Base-by-base conservation (phyloP, 306 rosid species). In the Styphnolobium japonicum region DNA sequence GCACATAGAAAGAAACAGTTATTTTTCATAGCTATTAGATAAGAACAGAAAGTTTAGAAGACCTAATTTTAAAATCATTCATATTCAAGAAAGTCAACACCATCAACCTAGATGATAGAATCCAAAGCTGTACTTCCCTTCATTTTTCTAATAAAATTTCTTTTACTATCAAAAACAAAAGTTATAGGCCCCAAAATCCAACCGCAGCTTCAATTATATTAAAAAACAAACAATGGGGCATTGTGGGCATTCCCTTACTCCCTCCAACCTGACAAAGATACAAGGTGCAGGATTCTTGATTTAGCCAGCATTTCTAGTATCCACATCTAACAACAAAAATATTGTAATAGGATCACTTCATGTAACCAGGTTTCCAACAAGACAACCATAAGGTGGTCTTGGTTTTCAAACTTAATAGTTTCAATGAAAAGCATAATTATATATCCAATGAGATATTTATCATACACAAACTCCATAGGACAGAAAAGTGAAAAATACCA, bases 401-500 rank as follows among this genome's bases (percentile, higher is more conserved):
- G 57, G 36, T 57, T 67, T 65, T 57, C 61, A 61, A 31, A 67
- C 14, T 16, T 23, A 12, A 34, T 18, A 56, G 48, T 51, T 72
- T 12, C 7, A 21, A 49, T 49, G 9, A 56, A 70, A 46, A 73
- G 51, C 71, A 18, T 29, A 67, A 36, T 11, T 21, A 40, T 36
- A 15, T 23, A 62, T 61, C 61, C 23, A 22, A 29, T 57, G 52
- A 68, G 79, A 74, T 67, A 31, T 23, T 14, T 34, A 78, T 55
- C 70, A 69, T 23, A 43, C 37, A 69, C 52, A 57, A 52, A 40
- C 23, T 19, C 67, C 64, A 62, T 14, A 82, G 10, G 29, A 75
- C 61, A 56, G 57, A 65, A 22, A 72, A 7, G 83, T 18, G 10
- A 60, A 73, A 73, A 86, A 67, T 86, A 94, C 98, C 98, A 52